Evolutionary conservation across 1,284 basidiomycete species (phyloP).

Genomic region (Ustilago nuda): DNA sequence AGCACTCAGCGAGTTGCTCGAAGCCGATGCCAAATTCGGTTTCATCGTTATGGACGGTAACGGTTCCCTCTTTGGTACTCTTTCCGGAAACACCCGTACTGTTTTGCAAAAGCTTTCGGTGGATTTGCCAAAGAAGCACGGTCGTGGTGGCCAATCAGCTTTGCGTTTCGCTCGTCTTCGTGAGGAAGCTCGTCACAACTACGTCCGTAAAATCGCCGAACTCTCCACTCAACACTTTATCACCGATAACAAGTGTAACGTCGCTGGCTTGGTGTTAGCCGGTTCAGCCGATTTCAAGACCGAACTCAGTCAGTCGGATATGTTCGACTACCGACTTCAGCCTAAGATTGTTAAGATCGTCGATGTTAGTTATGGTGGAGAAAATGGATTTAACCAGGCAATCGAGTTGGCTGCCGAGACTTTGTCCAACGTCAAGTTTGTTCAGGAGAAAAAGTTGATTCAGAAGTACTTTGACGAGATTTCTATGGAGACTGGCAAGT

Average conservation of each 20-base stretch:
- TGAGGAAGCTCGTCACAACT: constrained; percentile 99
- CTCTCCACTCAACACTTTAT: constrained; percentile 97
- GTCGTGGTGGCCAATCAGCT: constrained; percentile 99
- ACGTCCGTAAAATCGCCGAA: constrained; percentile 98
- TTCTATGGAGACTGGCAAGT: constrained; percentile 94
- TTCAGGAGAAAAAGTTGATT: constrained; percentile 88
- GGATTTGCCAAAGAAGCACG: constrained; percentile 99
- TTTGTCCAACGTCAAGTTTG: constrained; percentile 97
- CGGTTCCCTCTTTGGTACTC: constrained; percentile 93
- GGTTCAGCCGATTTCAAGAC: constrained; percentile 99
- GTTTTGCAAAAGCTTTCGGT: constrained; percentile 98
- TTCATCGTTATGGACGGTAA: constrained; percentile 99
- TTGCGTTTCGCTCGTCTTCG: constrained; percentile 99
- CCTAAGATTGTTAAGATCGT: constrained; percentile 80
- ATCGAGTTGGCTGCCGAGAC: constrained; percentile 97
- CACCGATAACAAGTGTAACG: constrained; percentile 97
- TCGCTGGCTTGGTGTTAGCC: constrained; percentile 94
- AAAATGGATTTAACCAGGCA: constrained; percentile 99
- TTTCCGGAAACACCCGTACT: constrained; percentile 96
- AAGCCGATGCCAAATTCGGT: constrained; percentile 96
- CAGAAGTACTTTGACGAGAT: constrained; percentile 99
- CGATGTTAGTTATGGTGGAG: constrained; percentile 98
- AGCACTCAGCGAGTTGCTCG: constrained; percentile 93
- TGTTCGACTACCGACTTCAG: constrained; percentile 88
- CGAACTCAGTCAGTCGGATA: constrained; percentile 92